These are phyloP conservation scores for Cutaneotrichosporon spelunceum DNA, from an alignment of 1,284 basidiomycete species.

Conservation along the genomic window DNA sequence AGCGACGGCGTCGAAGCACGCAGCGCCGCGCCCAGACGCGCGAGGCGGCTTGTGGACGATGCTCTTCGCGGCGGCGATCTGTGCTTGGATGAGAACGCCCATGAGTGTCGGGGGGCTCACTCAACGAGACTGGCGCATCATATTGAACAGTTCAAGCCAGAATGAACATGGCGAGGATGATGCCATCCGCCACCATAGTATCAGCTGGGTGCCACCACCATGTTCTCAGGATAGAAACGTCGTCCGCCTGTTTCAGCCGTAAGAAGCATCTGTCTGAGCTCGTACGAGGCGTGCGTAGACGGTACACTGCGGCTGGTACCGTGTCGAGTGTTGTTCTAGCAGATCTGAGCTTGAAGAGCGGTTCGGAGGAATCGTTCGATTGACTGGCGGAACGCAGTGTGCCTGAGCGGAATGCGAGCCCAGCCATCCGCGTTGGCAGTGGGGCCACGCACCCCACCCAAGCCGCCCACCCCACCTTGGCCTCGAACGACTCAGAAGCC, in stretches of 20 bases:
- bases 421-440: neutral
- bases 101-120: neutral
- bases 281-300: neutral
- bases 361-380: neutral
- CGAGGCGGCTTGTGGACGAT: neutral
- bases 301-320: too few relatives aligned
- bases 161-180: neutral
- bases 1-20: neutral
- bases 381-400: neutral
- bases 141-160: neutral
- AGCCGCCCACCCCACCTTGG: too few relatives aligned
- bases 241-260: neutral
- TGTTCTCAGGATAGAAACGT: neutral
- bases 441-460: neutral
- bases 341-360: neutral
- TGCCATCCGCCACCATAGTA: neutral
- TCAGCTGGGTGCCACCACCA: neutral
- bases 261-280: neutral
- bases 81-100: neutral
- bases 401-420: neutral
- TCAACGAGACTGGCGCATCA: neutral
- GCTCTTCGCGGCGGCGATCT: neutral
- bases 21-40: neutral
- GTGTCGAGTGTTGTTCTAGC: too few relatives aligned
- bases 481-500: neutral